Base-by-base conservation (phyloP, 106 monocot species). In the Phalaenopsis equestris region DNA sequence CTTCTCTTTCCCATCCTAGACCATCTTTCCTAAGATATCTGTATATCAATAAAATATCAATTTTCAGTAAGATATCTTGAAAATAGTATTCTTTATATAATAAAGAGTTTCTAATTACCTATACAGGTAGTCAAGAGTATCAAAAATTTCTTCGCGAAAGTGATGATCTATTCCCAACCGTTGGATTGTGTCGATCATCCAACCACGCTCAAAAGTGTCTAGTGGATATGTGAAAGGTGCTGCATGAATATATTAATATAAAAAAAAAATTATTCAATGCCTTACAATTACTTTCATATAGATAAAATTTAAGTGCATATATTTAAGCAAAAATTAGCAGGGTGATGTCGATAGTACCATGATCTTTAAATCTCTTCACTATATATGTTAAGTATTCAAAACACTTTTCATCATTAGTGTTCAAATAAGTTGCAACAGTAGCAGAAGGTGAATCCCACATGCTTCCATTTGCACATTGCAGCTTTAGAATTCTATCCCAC, bases 21-120 rank as follows among this genome's bases (percentile, higher is more conserved):
- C 85, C 85, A n/a, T 78, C 21, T 82, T 82, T 82, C 39, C 85
- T 68, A 23, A 76, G 21, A 77, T 82, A 15, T 57, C 81, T 85
- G 23, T 81, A 38, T 1, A 74, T 19, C 0, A 57, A 46, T 8
- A 80, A 24, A 43, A n/a, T 8, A 80, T 19, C 42, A 18, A 38
- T 3, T 17, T 16, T 11, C 21, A 36, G 72, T 10, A 42, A 61
- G 41, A 30, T 30, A 0, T 30, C 30, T 30, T 8, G 2, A 65
- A n/a, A 61, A 65, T 58, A 19, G 41, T 64, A 2, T 19, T 38
- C 17, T 17, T 15, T 5, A 7, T 39, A 17, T 30, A 30, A 30
- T 30, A 30, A 5, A 39, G 19, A 24, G n/a, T 2, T 21, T 65
- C 18, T n/a, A 30, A 30, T 30, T 81, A 85, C 85, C 77, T 81